These are phyloP conservation scores for Panellus pusillus DNA, from an alignment of 768 basidiomycete genomes.

Conservation along the genomic window DNA sequence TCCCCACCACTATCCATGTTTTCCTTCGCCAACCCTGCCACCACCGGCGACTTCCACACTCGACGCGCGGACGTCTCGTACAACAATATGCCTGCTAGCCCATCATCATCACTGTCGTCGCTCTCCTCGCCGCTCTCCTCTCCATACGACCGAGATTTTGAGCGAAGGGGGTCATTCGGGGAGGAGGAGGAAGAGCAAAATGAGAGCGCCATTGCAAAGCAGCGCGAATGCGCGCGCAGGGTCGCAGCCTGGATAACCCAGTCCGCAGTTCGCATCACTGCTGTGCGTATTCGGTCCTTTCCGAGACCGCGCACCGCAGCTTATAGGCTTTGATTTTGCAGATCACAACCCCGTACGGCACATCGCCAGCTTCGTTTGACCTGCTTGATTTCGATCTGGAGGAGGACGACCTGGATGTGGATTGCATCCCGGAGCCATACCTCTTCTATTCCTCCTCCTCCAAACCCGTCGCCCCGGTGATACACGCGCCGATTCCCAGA, in stretches of 20 bases:
- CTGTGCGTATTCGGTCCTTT: slow-evolving; percentile 11
- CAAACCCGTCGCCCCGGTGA: slow-evolving; percentile 10
- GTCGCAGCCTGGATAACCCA: slow-evolving; percentile 22
- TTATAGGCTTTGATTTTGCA: neutral
- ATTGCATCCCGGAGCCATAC: slow-evolving; percentile 1
- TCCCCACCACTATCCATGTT: slow-evolving; percentile 2
- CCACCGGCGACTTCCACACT: slow-evolving; percentile 1
- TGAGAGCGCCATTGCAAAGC: slow-evolving; percentile 12
- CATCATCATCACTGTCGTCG: slow-evolving; percentile 9
- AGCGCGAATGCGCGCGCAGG: slow-evolving; percentile 17
- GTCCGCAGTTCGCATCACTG: slow-evolving; percentile 19
- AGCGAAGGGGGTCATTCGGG: slow-evolving; percentile 3
- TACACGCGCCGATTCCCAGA: slow-evolving; percentile 15
- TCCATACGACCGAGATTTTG: slow-evolving; percentile 4
- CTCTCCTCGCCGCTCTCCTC: slow-evolving; percentile 5
- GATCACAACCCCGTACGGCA: slow-evolving; percentile 8
- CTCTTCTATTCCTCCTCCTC: slow-evolving; percentile 10
- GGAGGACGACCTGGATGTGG: slow-evolving; percentile 1
- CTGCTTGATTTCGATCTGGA: slow-evolving; percentile 12
- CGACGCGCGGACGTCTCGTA: slow-evolving; percentile 9
- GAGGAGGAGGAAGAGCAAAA: slow-evolving; percentile 7
- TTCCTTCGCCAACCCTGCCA: slow-evolving; percentile 16
- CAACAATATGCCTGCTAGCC: slow-evolving; percentile 10
- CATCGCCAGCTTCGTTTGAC: slow-evolving; percentile 17
- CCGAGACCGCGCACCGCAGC: neutral